These are phyloP conservation scores for Suillus clintonianus DNA, from an alignment of 768 basidiomycete genomes.

Conservation along the genomic window DNA sequence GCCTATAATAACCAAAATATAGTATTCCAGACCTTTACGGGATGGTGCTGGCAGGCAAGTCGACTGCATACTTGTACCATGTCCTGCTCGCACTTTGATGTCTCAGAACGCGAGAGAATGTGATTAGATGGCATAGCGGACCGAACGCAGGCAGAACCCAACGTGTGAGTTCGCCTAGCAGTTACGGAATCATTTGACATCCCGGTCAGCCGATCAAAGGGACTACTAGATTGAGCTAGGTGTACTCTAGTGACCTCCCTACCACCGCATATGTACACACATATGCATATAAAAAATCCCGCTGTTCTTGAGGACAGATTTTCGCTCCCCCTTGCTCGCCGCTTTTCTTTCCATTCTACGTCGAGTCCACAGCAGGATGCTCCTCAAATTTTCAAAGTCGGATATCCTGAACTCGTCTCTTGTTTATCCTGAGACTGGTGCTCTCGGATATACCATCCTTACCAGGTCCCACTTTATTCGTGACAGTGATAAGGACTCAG, in stretches of 20 bases:
- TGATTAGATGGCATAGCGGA: background rate
- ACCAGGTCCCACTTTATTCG: slow-evolving; percentile 40
- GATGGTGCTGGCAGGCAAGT: too few species aligned
- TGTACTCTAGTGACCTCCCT: background rate
- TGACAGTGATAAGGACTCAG: slow-evolving; percentile 26
- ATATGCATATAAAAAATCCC: background rate
- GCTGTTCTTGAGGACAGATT: background rate
- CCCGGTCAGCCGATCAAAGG: background rate
- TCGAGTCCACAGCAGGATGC: slow-evolving; percentile 35
- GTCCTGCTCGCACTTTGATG: background rate
- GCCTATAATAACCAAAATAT: too few species aligned
- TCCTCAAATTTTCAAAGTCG: slow-evolving; percentile 58
- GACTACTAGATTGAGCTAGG: background rate
- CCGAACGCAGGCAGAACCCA: background rate
- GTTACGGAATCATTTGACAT: background rate
- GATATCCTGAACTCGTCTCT: slow-evolving; percentile 61
- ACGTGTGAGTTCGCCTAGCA: background rate
- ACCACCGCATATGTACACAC: background rate
- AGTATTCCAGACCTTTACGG: too few species aligned
- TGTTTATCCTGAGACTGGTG: slow-evolving; percentile 52
- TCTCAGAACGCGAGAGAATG: background rate
- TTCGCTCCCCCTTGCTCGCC: background rate
- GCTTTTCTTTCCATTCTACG: slow-evolving; percentile 1
- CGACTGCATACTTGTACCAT: too few species aligned
- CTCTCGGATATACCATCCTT: slow-evolving; percentile 48